Percentiles rank a stretch among this genome's conserved stretches.
Evolutionary conservation across 1,284 basidiomycete species (phyloP).

Genomic region (Amylostereum areolatum): DNA sequence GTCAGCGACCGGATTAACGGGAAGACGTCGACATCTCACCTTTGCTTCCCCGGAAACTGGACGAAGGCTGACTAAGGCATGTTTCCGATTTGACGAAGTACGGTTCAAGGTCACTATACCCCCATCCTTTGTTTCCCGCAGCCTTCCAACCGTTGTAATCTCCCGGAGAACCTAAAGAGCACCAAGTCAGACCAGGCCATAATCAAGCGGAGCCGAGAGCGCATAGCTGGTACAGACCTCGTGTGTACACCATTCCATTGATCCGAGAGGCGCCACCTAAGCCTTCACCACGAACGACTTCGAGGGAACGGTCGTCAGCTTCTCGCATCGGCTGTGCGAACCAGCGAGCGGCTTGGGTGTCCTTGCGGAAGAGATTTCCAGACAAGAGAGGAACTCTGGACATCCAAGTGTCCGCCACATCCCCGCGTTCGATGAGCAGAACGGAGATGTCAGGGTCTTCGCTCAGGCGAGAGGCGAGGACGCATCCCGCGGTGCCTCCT

Average conservation of each 20-base stretch:
- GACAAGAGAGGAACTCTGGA: neutral
- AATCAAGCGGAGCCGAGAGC: neutral
- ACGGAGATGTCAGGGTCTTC: slow-evolving; percentile 1
- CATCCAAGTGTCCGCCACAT: neutral
- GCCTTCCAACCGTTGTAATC: neutral
- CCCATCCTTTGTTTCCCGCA: neutral
- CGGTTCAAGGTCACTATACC: neutral
- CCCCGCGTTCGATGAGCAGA: neutral
- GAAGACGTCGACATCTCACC: slow-evolving; percentile 7
- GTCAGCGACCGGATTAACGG: too few relatives aligned
- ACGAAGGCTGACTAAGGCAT: slow-evolving; percentile 5
- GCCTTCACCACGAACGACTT: neutral
- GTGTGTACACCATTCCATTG: neutral
- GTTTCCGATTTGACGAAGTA: slow-evolving; percentile 3
- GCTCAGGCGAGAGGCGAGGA: slow-evolving; percentile 5
- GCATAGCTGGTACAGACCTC: neutral
- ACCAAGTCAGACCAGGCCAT: neutral
- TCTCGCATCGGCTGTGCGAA: neutral
- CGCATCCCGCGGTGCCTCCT: slow-evolving; percentile 9
- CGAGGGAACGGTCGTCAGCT: neutral
- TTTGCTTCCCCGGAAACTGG: slow-evolving; percentile 12
- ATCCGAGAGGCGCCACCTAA: neutral
- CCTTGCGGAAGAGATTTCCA: neutral
- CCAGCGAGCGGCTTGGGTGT: neutral
- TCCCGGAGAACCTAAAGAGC: neutral